Evolutionary conservation across 129 eudicot species (phyloP), one percentile per base, ranked within the genome.

Genomic region (Flaveria robusta): DNA sequence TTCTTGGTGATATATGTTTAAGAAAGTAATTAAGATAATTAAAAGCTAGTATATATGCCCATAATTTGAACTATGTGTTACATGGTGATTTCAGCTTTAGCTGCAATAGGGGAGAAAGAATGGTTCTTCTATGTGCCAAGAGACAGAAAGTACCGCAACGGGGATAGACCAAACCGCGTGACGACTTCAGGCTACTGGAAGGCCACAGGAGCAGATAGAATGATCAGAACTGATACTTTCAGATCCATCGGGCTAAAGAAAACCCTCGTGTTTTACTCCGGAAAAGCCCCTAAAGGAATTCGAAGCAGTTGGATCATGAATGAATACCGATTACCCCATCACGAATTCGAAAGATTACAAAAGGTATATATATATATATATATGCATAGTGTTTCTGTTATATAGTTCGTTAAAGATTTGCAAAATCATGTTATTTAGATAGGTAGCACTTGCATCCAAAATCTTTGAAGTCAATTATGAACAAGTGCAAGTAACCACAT

Each of bases 251-350:
- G 98, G 37, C 83, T 94, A 58, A 94, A 94, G 87, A 94, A 94
- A 75, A 94, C 98, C 77, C 93, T 94, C 0, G 98, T 94, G 70
- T 94, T 94, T 81, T 94, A 94, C 81, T 88, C 98, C 2, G 98
- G 98, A 7, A 94, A 91, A 66, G 98, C 98, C 24, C 98, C 98
- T 0, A 94, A 91, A 77, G 98, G 98, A n/a, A 89, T 94, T 71
- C 87, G 98, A 70, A 90, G 85, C 0, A 94, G 98, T 47, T 94
- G 98, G 98, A 94, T 94, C 72, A 94, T 94, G 98, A 94, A 94
- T 43, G 98, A 94, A 43, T 94, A 91, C 46, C 98, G 98, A 11
- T 76, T 94, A 70, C 98, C 98, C 0, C 98, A 91, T 4, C 97
- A 91, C 24, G 97, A 90, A 59, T 91, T 93, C 15, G 90, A 94